Conservation (phyloP, 345 rosid genomes). For the Pistacia integerrima region DNA sequence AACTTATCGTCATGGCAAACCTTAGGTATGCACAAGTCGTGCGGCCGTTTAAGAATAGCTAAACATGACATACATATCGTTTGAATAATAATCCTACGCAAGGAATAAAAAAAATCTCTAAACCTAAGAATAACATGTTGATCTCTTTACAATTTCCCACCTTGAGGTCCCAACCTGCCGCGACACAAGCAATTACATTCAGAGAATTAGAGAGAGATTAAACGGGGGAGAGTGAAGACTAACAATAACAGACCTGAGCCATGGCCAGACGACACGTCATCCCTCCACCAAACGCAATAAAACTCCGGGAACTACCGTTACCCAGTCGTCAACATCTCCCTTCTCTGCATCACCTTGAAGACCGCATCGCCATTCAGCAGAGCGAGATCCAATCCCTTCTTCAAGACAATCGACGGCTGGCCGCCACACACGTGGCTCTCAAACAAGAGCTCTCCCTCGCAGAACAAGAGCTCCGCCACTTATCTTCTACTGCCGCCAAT, state of each 20-base stretch:
- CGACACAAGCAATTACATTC: too few relatives aligned
- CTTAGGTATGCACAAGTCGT: too few relatives aligned
- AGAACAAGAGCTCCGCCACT: conserved; percentile 53
- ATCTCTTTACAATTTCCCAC: neutral
- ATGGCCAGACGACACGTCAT: conserved; percentile 27
- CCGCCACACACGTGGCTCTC: conserved; percentile 63
- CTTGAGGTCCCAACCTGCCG: too few relatives aligned
- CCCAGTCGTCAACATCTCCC: conserved; percentile 12
- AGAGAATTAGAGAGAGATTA: too few relatives aligned
- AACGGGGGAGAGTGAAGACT: too few relatives aligned
- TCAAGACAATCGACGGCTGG: conserved; percentile 62
- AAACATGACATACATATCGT: too few relatives aligned
- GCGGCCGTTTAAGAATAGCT: neutral
- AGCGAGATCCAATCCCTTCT: conserved; percentile 76
- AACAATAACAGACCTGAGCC: neutral
- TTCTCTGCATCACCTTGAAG: conserved; percentile 56
- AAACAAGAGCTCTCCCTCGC: conserved; percentile 64
- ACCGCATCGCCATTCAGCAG: conserved; percentile 64
- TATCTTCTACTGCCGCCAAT: conserved; percentile 45
- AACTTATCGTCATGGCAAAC: too few relatives aligned
- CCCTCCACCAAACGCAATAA: conserved; percentile 6
- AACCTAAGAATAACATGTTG: neutral
- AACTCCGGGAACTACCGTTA: conserved; percentile 8
- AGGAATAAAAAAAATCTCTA: neutral
- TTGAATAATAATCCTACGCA: too few relatives aligned